Base-by-base conservation (phyloP, 2,329 filamentous ascomycete species). In the Xylaria arbuscula region DNA sequence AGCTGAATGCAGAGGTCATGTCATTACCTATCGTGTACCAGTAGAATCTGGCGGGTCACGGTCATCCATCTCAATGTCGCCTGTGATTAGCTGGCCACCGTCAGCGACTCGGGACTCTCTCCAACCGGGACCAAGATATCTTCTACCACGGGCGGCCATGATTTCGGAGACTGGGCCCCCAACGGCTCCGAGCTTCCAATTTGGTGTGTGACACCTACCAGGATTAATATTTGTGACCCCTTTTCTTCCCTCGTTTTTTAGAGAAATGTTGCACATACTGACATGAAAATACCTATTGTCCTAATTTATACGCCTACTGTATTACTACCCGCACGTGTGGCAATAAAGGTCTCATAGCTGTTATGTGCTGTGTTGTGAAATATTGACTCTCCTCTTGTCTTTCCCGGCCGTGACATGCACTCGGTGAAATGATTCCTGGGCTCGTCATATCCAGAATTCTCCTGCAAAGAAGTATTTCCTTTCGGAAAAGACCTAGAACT, bases 11-110 rank as follows among this genome's bases (percentile, higher is more conserved):
- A 69, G 32, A 55, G 40, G 67, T 62, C 63, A 60, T 69, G 62
- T 69, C 66, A 68, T 28, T 66, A 54, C 51, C 28, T 36, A 22
- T 54, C 64, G 64, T 67, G 62, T 66, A 62, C 66, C 61, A 64
- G 62, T 68, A 68, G 51, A 64, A 68, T 64, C 61, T 22, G 56
- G 40, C 24, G 53, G 42, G 48, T 54, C 48, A 56, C 28, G 19
- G 45, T 45, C 61, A 61, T 61, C 51, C 66, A 62, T 51, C 61
- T 62, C 56, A 24, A 51, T 3, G 38, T 15, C 45, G 22, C 57
- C 58, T 53, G 38, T 68, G 62, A 68, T 68, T 68, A 66, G 66
- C 57, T 45, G 28, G 66, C 61, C 62, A 62, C 51, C 66, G 48
- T 68, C 51, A 15, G 53, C 50, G 50, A 54, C 55, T 32, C 45